Evolutionary conservation across 257 asterid species (phyloP).

Genomic region (Nicotiana tomentosiformis): DNA sequence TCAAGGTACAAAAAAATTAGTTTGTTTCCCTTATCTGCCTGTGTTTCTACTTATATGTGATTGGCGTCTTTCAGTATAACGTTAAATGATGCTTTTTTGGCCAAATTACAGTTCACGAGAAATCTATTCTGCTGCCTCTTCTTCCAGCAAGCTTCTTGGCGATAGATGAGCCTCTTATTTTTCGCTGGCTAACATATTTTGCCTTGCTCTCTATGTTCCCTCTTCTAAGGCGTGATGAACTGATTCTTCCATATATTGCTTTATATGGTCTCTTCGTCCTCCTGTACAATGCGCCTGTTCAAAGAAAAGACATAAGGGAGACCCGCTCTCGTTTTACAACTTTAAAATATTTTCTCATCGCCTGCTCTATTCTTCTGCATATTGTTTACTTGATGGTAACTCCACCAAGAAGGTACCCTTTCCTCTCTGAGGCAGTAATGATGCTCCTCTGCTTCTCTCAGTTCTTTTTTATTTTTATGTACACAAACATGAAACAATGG

Average conservation of each 20-base stretch:
- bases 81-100: constrained; percentile 10
- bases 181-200: constrained; percentile 59
- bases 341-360: constrained; percentile 30
- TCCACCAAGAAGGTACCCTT: constrained; percentile 85
- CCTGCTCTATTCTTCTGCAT: constrained; percentile 60
- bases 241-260: constrained; percentile 61
- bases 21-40: constrained; percentile 10
- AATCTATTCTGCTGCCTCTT: constrained; percentile 88
- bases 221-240: constrained; percentile 69
- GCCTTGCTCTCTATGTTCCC: constrained; percentile 90
- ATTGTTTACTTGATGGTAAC: constrained; percentile 49
- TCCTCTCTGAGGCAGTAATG: constrained; percentile 76
- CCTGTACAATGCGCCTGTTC: constrained; percentile 55
- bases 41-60: neutral
- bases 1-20: constrained; percentile 62
- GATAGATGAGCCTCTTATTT: constrained; percentile 61
- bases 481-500: constrained; percentile 66
- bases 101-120: constrained; percentile 70
- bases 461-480: constrained; percentile 43
- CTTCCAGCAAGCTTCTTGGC: constrained; percentile 93
- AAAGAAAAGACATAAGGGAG: constrained; percentile 36
- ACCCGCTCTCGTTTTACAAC: constrained; percentile 16
- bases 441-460: constrained; percentile 85
- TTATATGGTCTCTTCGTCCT: constrained; percentile 64
- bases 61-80: constrained; percentile 5